Evolutionary conservation across 257 asterid genomes (phyloP).

Genomic region (Solanum bukasovii): DNA sequence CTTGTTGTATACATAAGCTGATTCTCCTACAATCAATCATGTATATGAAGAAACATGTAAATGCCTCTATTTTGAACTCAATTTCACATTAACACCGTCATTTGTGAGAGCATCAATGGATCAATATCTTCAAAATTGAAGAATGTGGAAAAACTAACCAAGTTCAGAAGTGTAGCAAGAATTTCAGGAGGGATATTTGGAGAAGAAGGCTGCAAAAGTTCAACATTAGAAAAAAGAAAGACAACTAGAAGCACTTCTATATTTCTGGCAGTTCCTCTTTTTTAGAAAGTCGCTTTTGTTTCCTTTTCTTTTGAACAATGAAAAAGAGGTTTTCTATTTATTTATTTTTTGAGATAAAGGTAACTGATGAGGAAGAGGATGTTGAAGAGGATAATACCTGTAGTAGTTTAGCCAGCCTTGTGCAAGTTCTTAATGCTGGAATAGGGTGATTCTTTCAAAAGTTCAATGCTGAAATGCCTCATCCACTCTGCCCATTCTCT

Average conservation of each 20-base stretch:
- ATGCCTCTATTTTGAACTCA: background rate
- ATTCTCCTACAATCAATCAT: background rate
- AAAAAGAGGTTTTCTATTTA: background rate
- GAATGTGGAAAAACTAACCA: conserved; percentile 37
- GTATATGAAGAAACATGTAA: background rate
- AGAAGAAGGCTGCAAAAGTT: conserved; percentile 73
- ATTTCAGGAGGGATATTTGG: conserved; percentile 96
- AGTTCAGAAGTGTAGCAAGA: conserved; percentile 89
- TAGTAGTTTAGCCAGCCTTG: conserved; percentile 87
- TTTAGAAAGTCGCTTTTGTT: background rate
- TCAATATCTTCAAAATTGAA: background rate
- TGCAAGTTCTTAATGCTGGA: conserved; percentile 92
- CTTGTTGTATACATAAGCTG: background rate
- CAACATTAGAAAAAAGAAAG: conserved; percentile 8
- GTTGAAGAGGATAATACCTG: conserved; percentile 40
- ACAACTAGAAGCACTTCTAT: background rate
- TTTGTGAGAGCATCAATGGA: background rate
- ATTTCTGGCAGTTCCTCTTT: background rate
- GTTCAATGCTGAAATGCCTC: conserved; percentile 98
- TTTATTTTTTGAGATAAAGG: background rate
- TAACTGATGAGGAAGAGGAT: background rate
- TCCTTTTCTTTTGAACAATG: background rate
- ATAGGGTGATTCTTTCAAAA: conserved; percentile 95
- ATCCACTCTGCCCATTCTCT: conserved; percentile 99
- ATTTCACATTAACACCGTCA: background rate